A percentile compares a stretch with the other conserved stretches of the same genome.
These are phyloP conservation scores for Leccinum subgranulosum DNA, from an alignment of 768 basidiomycete genomes.

Conservation along the genomic window DNA sequence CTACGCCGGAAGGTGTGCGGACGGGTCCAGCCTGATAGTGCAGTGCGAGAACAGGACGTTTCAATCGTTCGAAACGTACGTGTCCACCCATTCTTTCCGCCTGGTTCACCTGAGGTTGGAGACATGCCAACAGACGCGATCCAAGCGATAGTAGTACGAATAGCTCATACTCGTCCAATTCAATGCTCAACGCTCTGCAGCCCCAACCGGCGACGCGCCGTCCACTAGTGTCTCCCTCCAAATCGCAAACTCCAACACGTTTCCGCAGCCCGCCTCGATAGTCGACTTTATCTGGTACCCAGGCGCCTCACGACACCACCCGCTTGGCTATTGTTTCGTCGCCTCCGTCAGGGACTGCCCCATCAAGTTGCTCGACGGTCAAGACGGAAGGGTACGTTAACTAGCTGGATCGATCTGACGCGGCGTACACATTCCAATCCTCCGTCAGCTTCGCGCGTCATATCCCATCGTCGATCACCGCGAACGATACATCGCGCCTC, in stretches of 20 bases:
- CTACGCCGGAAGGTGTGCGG: constrained; percentile 59
- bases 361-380: constrained; percentile 79
- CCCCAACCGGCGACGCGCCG: background rate
- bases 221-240: background rate
- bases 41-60: constrained; percentile 72
- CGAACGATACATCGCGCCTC: constrained; percentile 88
- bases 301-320: constrained; percentile 53
- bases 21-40: constrained; percentile 64
- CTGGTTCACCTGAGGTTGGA: background rate
- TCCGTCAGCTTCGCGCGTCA: constrained; percentile 77
- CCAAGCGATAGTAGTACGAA: background rate
- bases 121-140: background rate
- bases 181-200: background rate
- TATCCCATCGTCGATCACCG: constrained; percentile 91
- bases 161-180: background rate
- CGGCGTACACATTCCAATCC: background rate
- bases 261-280: constrained; percentile 65
- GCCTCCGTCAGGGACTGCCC: constrained; percentile 83
- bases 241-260: constrained; percentile 19
- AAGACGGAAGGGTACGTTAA: constrained; percentile 62
- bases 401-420: background rate
- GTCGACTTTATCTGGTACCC: constrained; percentile 88
- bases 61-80: constrained; percentile 50
- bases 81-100: background rate
- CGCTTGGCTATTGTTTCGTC: constrained; percentile 76